These are phyloP conservation scores for Metarhizium anisopliae DNA, from an alignment of 2,329 filamentous ascomycete species.

Conservation along the genomic window DNA sequence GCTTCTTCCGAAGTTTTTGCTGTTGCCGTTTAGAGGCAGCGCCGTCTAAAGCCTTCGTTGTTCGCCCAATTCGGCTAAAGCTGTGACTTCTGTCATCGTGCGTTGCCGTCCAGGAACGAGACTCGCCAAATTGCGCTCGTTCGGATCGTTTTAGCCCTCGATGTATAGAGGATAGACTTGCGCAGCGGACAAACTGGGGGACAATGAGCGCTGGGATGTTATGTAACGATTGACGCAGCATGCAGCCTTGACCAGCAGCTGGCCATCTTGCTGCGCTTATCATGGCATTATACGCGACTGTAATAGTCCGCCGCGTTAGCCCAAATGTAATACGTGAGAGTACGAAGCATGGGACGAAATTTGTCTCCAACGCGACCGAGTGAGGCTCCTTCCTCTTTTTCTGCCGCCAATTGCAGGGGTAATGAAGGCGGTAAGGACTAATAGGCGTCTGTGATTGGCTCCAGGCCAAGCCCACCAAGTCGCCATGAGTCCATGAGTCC, in stretches of 20 bases:
- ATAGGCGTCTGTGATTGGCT: neutral
- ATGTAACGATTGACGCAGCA: conserved; percentile 5
- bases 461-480: neutral
- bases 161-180: conserved; percentile 57
- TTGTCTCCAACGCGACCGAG: neutral
- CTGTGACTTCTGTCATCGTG: conserved; percentile 10
- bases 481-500: neutral
- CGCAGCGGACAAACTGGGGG: conserved; percentile 13
- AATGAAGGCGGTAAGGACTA: conserved; percentile 13
- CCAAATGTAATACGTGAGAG: neutral
- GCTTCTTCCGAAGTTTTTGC: conserved; percentile 42
- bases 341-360: neutral
- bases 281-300: conserved; percentile 18
- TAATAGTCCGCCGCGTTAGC: conserved; percentile 1
- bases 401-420: conserved; percentile 13
- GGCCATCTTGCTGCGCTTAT: conserved; percentile 14
- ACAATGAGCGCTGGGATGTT: neutral
- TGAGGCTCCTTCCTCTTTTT: conserved; percentile 15
- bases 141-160: conserved; percentile 50
- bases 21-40: conserved; percentile 22
- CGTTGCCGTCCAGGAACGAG: conserved; percentile 7
- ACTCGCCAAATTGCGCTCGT: conserved; percentile 19
- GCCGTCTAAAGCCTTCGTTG: conserved; percentile 19
- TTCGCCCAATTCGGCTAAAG: conserved; percentile 7
- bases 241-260: conserved; percentile 12